Conservation (phyloP, 352 stramenopile genomes). For the Albugo laibachii region DNA sequence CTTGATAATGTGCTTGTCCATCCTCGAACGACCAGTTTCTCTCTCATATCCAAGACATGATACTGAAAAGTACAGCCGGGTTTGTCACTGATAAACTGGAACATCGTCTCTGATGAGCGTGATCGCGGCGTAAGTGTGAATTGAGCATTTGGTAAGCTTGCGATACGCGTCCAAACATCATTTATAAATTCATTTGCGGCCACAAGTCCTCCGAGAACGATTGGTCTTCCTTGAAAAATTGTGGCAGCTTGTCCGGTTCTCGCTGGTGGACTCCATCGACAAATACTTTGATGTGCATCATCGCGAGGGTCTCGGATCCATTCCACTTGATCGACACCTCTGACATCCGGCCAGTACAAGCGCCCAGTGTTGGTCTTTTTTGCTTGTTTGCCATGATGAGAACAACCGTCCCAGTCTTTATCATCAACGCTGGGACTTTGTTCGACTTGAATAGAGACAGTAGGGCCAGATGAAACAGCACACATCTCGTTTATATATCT, state of each 20-base stretch:
- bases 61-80: conserved; percentile 84
- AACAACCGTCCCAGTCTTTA: conserved; percentile 44
- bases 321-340: conserved; percentile 38
- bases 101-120: conserved; percentile 45
- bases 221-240: conserved; percentile 58
- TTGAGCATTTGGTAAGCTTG: conserved; percentile 22
- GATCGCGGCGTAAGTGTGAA: conserved; percentile 27
- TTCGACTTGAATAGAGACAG: conserved; percentile 12
- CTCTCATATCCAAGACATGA: conserved; percentile 70
- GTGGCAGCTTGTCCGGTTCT: conserved; percentile 41
- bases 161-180: conserved; percentile 77
- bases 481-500: conserved; percentile 34
- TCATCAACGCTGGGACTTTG: conserved; percentile 20
- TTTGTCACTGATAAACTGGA: conserved; percentile 80
- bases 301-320: conserved; percentile 39
- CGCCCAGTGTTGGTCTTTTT: conserved; percentile 19
- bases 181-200: conserved; percentile 45
- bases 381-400: conserved; percentile 22
- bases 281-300: conserved; percentile 39
- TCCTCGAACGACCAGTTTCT: conserved; percentile 68
- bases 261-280: conserved; percentile 28
- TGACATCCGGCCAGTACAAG: conserved; percentile 33
- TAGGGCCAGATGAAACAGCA: conserved; percentile 4
- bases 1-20: conserved; percentile 31
- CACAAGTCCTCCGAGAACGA: conserved; percentile 51